Percentiles rank a stretch among this genome's conserved stretches.
Conservation (phyloP, 225 moss, liverwort and hornwort genomes). For the Rhytidiadelphus loreus region DNA sequence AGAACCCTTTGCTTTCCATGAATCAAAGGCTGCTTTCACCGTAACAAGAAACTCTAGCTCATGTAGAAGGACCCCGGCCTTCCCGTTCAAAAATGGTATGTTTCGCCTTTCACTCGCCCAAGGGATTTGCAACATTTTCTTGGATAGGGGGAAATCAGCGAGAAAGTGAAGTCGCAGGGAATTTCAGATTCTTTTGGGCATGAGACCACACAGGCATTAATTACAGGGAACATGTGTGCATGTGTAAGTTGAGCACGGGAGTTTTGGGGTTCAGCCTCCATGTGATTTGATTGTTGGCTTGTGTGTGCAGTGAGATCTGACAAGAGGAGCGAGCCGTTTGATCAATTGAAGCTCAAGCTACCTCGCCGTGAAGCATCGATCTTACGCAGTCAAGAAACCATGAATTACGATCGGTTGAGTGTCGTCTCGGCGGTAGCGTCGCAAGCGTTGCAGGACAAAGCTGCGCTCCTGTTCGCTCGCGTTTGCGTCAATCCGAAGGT, state of each 20-base stretch:
- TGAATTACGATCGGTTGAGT: neutral
- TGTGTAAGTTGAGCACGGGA: neutral
- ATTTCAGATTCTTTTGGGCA: too few relatives aligned
- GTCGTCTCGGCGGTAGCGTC: neutral
- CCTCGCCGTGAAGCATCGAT: neutral
- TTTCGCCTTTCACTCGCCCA: neutral
- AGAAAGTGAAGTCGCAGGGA: neutral
- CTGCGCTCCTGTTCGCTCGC: neutral
- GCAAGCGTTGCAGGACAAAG: neutral
- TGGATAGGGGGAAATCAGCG: too few relatives aligned
- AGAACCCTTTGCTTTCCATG: neutral
- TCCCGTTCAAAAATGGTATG: neutral
- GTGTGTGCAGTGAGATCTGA: neutral
- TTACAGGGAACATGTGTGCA: neutral
- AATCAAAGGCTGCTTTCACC: neutral
- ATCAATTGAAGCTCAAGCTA: neutral
- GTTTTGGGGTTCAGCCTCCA: neutral
- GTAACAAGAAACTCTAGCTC: neutral
- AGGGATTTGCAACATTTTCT: neutral
- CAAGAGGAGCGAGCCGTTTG: neutral
- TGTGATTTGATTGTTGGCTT: neutral
- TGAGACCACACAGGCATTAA: neutral
- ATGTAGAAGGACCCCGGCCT: neutral
- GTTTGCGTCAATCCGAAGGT: conserved; percentile 14
- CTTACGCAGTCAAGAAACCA: neutral